Evolutionary conservation across 1,284 basidiomycete species (phyloP), one percentile per base, ranked within the genome.

Genomic region (Trichosporon sp.): DNA sequence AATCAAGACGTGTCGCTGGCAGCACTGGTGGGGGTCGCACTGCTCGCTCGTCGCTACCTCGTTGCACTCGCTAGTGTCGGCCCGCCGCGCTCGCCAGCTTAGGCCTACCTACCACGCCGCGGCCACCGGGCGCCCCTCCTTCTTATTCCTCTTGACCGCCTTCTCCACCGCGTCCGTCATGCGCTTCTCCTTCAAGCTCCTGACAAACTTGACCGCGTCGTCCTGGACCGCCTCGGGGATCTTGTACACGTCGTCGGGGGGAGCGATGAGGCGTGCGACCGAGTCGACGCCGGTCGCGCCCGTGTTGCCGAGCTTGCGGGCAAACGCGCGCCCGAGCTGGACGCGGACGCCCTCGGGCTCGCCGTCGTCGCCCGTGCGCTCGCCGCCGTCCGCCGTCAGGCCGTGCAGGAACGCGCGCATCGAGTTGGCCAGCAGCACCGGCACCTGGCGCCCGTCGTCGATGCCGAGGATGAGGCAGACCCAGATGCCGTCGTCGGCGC

Each of bases 61-160:
- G 34, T 34, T 34, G 6, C 34, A 34, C 34, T 34, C 34, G 34
- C 34, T n/a, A 34, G 5, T 34, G 34, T 34, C 34, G 73, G 75
- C 34, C 12, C 34, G 34, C 34, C 12, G 6, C 34, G 34, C 34
- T 34, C 34, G 34, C 65, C n/a, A n/a, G 7, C 65, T 56, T 13
- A 53, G 12, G 23, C 21, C 42, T 0, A 62, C 58, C 56, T 23
- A 9, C 18, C 66, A 12, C 18, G 51, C 34, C 7, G 62, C 66
- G 6, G 51, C 51, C 3, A 51, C 3, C 21, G n/a, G 21, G 21
- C 47, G n/a, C 21, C 21, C 21, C 21, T 51, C 47, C 47, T 51
- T 51, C 47, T 25, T 51, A 51, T 51, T 51, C 47, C 47, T 1
- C 35, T 56, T 21, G 51, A 62, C 66, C 1, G 31, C 31, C 6